Evolutionary conservation across 306 rosid species (phyloP).

Genomic region (Fragaria iinumae): DNA sequence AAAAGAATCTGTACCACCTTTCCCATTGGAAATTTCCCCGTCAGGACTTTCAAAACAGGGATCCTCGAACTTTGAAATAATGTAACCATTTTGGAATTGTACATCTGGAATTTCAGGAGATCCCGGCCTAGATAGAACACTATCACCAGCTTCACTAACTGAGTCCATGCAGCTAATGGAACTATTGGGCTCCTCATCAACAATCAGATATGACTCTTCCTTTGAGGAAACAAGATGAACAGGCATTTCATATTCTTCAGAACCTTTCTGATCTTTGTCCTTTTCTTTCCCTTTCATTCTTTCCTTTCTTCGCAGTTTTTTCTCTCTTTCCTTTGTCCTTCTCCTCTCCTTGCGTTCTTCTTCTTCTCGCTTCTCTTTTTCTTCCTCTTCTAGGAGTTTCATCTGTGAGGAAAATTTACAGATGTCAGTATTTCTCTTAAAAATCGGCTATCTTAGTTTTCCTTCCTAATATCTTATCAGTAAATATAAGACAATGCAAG

Average conservation of each 20-base stretch:
- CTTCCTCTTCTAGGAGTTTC: slow-evolving; percentile 99
- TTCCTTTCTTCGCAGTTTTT: slow-evolving; percentile 90
- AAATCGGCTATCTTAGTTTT: slow-evolving; percentile 10
- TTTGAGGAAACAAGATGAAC: slow-evolving; percentile 52
- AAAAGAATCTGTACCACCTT: slow-evolving; percentile 51
- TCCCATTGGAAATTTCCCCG: slow-evolving; percentile 45
- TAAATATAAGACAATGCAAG: slow-evolving; percentile 32
- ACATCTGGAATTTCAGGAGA: slow-evolving; percentile 55
- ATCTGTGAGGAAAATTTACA: slow-evolving; percentile 49
- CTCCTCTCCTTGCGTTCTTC: slow-evolving; percentile 97
- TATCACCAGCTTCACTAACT: slow-evolving; percentile 52
- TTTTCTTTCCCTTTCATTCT: slow-evolving; percentile 91
- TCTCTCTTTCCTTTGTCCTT: slow-evolving; percentile 88
- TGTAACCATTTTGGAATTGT: slow-evolving; percentile 42
- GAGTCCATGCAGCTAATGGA: slow-evolving; percentile 43
- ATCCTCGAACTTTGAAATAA: slow-evolving; percentile 40
- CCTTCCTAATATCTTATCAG: slow-evolving; percentile 12
- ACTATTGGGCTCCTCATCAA: slow-evolving; percentile 58
- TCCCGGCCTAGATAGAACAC: slow-evolving; percentile 46
- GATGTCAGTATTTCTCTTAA: slow-evolving; percentile 24
- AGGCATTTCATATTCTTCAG: slow-evolving; percentile 43
- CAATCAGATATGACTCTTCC: slow-evolving; percentile 53
- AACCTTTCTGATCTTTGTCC: slow-evolving; percentile 56
- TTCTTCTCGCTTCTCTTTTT: slow-evolving; percentile 96
- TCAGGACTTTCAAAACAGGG: slow-evolving; percentile 45